Percentiles rank a stretch among this genome's conserved stretches.
Evolutionary conservation across 1,284 basidiomycete species (phyloP).

Genomic region (Tilletia indica): DNA sequence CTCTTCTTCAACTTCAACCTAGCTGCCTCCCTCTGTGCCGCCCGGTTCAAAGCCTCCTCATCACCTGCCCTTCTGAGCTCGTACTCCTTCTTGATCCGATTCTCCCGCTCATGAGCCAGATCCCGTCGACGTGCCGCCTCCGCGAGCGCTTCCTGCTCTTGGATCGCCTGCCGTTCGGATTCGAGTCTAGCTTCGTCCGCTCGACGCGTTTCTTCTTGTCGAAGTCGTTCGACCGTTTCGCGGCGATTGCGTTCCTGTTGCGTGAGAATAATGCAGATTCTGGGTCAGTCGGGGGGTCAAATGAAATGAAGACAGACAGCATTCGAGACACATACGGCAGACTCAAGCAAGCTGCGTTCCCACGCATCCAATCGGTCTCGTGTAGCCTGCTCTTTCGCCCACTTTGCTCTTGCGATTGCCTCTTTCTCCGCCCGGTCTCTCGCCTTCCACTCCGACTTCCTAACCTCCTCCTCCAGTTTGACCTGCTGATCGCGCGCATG

Average conservation of each 20-base stretch:
- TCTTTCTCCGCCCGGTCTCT: constrained; percentile 1
- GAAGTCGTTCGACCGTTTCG: background rate
- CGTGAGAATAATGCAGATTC: background rate
- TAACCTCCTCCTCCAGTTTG: constrained; percentile 3
- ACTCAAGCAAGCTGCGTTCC: constrained; percentile 4
- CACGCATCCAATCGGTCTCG: constrained; percentile 17
- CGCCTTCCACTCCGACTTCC: background rate
- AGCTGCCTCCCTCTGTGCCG: constrained; percentile 8
- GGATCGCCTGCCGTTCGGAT: background rate
- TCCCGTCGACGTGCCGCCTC: background rate
- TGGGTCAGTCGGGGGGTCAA: background rate
- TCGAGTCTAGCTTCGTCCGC: constrained; percentile 3
- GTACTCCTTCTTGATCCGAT: background rate
- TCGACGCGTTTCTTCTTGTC: constrained; percentile 5
- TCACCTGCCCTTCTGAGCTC: background rate
- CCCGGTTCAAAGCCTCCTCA: background rate
- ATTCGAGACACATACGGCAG: background rate
- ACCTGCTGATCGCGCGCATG: constrained; percentile 1
- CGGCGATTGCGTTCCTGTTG: constrained; percentile 8
- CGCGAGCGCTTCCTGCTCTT: background rate
- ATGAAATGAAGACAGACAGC: too few species aligned
- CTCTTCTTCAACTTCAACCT: background rate
- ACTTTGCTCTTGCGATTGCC: constrained; percentile 4
- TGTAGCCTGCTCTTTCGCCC: constrained; percentile 12
- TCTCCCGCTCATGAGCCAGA: background rate